Evolutionary conservation across 1,139 yeast species (phyloP), one percentile per base, ranked within the genome.

Genomic region (Pichia inconspicua): DNA sequence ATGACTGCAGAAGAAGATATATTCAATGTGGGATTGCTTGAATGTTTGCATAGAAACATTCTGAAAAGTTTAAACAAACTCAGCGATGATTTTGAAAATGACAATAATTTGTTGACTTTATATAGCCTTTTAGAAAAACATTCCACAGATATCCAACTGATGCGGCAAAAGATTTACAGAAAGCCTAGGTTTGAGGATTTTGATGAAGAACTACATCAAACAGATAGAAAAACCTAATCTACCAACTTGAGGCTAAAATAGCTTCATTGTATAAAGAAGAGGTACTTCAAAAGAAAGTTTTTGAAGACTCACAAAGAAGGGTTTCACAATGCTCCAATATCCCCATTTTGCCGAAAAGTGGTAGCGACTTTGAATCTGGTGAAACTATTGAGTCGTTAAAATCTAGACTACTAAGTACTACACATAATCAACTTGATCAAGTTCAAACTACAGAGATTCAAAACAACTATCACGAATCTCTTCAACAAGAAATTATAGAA

Each of bases 401-500:
- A 38, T 51, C 55, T 25, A 54, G 64, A 37, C 50, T 61, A n/a
- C 34, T 61, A 10, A 52, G 57, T 4, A 54, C 60, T 1, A 46
- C 34, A 4, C 43, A 50, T 17, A 49, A 59, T 2, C 57, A 60
- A 43, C 50, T 62, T 11, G 65, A 62, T 45, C 43, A 57, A 11
- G 38, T 60, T 5, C 51, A 51, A 34, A 37, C 55, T 1, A 43
- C 46, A 1, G 59, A 61, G 38, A 44, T 48, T 15, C 59, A 61
- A 38, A 63, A 61, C 38, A 49, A 51, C 22, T 56, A 62, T 34
- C 65, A 62, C 46, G 66, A 64, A 40, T 51, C 58, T 2, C 48
- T 63, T 28, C 67, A 64, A 46, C 55, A 61, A 37, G 66, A 62
- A 19, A 47, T 62, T n/a, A 48, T 64, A 4, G 61, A 58, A n/a